Conservation (phyloP, 2,329 filamentous ascomycete species). For the Tolypocladium sp. region DNA sequence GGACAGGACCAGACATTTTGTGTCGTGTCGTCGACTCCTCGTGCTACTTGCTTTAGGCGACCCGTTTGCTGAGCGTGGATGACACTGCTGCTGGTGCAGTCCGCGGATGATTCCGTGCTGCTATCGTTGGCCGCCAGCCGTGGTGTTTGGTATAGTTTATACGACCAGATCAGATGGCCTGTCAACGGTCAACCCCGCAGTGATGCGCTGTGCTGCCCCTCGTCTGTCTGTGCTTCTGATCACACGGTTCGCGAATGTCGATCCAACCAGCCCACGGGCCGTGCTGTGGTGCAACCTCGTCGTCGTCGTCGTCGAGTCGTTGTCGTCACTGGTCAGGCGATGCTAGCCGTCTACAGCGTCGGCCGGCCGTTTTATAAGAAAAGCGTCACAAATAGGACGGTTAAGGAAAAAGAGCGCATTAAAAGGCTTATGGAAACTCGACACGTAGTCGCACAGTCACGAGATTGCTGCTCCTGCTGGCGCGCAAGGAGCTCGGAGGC, state of each 20-base stretch:
- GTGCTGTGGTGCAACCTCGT: background rate
- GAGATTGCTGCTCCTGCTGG: too few relatives aligned
- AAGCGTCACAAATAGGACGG: background rate
- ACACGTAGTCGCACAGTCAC: background rate
- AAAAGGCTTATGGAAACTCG: background rate
- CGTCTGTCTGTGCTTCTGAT: background rate
- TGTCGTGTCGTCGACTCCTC: background rate
- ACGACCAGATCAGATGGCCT: background rate
- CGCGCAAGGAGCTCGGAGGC: background rate
- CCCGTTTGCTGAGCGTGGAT: too few relatives aligned
- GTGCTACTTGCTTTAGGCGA: background rate
- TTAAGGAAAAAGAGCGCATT: background rate
- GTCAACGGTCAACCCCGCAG: background rate
- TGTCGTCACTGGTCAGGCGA: background rate
- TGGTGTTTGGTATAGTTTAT: too few relatives aligned
- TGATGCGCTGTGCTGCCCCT: background rate
- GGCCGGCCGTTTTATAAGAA: too few relatives aligned
- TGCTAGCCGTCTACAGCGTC: background rate
- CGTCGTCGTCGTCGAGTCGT: background rate
- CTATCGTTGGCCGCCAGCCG: background rate
- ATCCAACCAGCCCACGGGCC: background rate
- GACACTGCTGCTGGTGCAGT: background rate
- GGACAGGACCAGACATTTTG: constrained; percentile 51
- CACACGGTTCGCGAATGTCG: background rate
- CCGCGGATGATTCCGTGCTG: background rate